A percentile compares a stretch with the other conserved stretches of the same genome.
Conservation (phyloP, 1,139 yeast genomes). For the Groenewaldozyma auringiensis region DNA sequence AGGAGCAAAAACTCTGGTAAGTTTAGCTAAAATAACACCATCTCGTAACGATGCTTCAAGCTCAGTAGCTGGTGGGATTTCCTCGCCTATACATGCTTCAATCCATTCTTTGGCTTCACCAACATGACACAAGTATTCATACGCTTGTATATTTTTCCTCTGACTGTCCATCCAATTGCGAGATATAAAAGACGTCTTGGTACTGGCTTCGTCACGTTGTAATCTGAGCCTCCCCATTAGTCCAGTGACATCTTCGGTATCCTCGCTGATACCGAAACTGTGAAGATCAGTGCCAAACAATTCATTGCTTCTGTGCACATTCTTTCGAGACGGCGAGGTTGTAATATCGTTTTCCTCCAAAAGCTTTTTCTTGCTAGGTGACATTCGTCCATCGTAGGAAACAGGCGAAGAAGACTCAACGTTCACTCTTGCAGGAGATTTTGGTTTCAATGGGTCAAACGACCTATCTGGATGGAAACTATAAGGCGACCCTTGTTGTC, state of each 20-base stretch:
- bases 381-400: too few relatives aligned
- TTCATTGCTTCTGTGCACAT: constrained; percentile 5
- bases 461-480: background rate
- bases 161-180: constrained; percentile 39
- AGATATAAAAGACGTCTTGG: constrained; percentile 22
- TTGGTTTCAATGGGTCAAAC: constrained; percentile 14
- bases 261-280: constrained; percentile 29
- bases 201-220: constrained; percentile 28
- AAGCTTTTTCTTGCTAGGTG: too few relatives aligned
- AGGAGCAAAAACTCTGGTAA: constrained; percentile 69
- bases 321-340: constrained; percentile 16
- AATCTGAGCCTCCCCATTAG: constrained; percentile 31
- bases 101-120: constrained; percentile 79
- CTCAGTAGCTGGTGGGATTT: constrained; percentile 46
- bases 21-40: constrained; percentile 78
- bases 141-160: constrained; percentile 43
- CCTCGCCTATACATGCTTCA: constrained; percentile 48
- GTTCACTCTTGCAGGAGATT: constrained; percentile 19
- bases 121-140: constrained; percentile 83
- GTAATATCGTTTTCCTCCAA: constrained; percentile 8
- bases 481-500: background rate
- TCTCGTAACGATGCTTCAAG: constrained; percentile 62
- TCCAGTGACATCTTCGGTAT: constrained; percentile 32
- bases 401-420: constrained; percentile 3
- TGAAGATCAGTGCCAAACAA: constrained; percentile 14